Evolutionary conservation across 139 green algal species (phyloP), one percentile per base, ranked within the genome.

Genomic region (Deuterostichococcus epilithicus): DNA sequence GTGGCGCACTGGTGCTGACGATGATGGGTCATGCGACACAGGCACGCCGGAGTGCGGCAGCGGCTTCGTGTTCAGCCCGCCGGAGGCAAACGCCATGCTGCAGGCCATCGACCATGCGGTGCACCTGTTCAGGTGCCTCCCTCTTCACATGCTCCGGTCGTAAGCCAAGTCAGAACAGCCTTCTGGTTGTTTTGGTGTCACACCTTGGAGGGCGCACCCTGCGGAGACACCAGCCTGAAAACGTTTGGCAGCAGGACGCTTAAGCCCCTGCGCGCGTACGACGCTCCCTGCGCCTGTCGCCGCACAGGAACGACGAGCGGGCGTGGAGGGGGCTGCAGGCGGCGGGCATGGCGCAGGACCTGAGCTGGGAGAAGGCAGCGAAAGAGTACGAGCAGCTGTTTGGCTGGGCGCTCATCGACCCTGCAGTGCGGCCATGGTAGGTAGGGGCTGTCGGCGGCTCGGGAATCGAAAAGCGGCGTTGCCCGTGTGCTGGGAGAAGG

Each of bases 321-420:
- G 60, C 77, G 32, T 95, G 91, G 91, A 44, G 69, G 33, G 70
- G 58, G 0, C 65, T 93, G 36, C 82, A 88, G 83, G 47, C 66
- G 68, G 76, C 81, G 5, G 89, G 88, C 74, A 95, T 96, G 90
- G 36, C 74, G 67, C 75, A 84, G 36, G 92, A 97, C 76, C 79
- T 88, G 28, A 86, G 79, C 66, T 97, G 92, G 92, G 79, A 89
- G 5, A 76, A 75, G 0, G 86, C 90, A 26, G 92, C 92, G 2
- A 25, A 81, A 74, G 77, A 92, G 71, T 97, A 92, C 70, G 92
- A 97, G 85, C 75, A 84, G 52, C 84, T 94, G 37, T 84, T 95
- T 20, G 36, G 86, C 26, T 86, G 72, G 42, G 84, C 80, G 28
- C 32, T 81, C 34, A 78, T 78, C 34, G 80, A 84, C 52, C 60